Base-by-base conservation (phyloP, 345 rosid species). In the Pugionium dolabratum region DNA sequence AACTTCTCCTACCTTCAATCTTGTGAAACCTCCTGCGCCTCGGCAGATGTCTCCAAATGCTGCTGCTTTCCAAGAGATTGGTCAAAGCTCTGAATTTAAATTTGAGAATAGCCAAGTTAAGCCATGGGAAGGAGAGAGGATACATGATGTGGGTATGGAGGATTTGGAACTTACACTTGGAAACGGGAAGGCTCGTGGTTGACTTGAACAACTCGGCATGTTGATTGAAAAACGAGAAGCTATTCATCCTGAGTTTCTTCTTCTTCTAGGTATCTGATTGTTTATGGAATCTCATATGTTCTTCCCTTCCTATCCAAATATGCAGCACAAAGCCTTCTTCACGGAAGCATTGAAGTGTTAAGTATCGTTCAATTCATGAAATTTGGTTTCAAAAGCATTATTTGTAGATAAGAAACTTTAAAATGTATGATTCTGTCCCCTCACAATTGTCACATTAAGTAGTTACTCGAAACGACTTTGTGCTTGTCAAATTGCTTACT, bases 91-190 rank as follows among this genome's bases (percentile, higher is more conserved):
- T 3, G 97, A 94, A 40, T 90, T 90, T 53, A 95, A 90, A 67
- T 94, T 94, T 47, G 85, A 81, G 62, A 83, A 72, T 42, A 82
- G 82, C 6, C 97, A 81, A 71, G 97, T 90, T 49, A 94, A 86
- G 76, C 91, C 99, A 0, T 94, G 99, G 99, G 97, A 94, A 80
- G 99, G 99, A 63, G 99, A 94, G 81, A 86, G 81, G 86, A 94
- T 94, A 66, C 97, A 88, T 58, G 99, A 94, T 54, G 92, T 88
- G 27, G 96, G 89, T 50, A 55, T 94, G 82, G 99, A 90, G 49
- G 99, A 90, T 70, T 88, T 94, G 8, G 99, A 94, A 83, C 97
- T 94, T 79, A 88, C 96, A 3, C 96, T 94, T 42, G 99, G 96
- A 60, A 83, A 72, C 11, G 79, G 83, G 44, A 94, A 94, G 81